Base-by-base conservation (phyloP, 2,329 filamentous ascomycete genomes). In the Aspergillus japonicus region DNA sequence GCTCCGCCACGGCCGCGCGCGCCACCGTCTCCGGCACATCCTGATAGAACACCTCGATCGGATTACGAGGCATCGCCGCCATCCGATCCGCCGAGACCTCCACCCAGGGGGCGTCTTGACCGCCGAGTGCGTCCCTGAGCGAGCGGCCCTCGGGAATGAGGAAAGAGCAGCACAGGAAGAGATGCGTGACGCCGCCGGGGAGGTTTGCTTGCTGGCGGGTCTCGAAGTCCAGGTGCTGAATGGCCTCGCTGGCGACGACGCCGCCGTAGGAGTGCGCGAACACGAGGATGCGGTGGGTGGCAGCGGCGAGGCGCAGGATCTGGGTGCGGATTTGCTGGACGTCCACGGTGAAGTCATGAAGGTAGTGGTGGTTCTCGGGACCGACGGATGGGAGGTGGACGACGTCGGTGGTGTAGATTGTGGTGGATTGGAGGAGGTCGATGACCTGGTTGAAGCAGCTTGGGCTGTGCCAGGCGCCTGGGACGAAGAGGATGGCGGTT, bases 211-310 rank as follows among this genome's bases (percentile, higher is more conserved):
- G 16, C 7, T 50, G 50, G 19, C 21, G 44, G 2, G 6, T 44
- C 3, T 35, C 26, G 6, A 7, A 44, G 33, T 51, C 58, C 5
- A 57, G 33, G 3, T 39, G 54, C 8, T 53, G 23, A 5, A 54
- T 39, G 8, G 58, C 58, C 23, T 51, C 50, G 7, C 19, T 51
- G 1, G 48, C 42, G 6, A 50, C 47, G 7, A 56, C 11, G 4
- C 54, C 58, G 5, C 58, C 50, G 44, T 60, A 60, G 14, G 58
- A 60, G 31, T 60, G 58, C n/a, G 49, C 49, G 8, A 60, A 54
- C 0, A 60, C 26, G 10, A 60, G 31, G 10, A 60, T 44, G 6
- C 47, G 33, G 16, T 56, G 54, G 14, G 44, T 54, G n/a, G 31
- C 31, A 6, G 49, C 31, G 11, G 44, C 58, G 21, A 50, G 21